phyloP scores from a whole-genome alignment of 352 stramenopile species.

The Phytophthora capsici region DNA sequence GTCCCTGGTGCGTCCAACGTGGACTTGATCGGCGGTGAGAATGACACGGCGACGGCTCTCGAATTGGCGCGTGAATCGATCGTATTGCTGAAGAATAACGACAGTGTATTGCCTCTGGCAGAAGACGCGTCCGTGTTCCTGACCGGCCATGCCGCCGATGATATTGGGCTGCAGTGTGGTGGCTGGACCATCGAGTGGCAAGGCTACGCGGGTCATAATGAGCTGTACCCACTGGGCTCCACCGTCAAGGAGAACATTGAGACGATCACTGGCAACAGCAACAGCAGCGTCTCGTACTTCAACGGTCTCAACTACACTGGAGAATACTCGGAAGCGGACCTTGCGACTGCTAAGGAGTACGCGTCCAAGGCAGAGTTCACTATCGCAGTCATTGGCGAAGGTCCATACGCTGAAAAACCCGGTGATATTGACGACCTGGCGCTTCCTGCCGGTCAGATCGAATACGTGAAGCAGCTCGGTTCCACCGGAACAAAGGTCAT shows the following conservation, averaged over 20 bases:
- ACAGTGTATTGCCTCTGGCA: conserved; percentile 12
- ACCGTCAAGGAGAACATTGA: conserved; percentile 18
- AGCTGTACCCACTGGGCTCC: conserved; percentile 46
- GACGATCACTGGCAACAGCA: background rate
- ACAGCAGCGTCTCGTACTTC: conserved; percentile 40
- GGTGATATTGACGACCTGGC: conserved; percentile 72
- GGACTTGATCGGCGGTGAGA: conserved; percentile 35
- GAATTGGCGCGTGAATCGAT: conserved; percentile 68
- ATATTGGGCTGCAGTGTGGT: conserved; percentile 64
- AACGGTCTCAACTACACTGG: conserved; percentile 52
- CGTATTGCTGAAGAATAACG: conserved; percentile 20
- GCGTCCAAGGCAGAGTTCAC: conserved; percentile 20
- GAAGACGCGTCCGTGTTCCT: conserved; percentile 17
- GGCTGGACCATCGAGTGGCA: conserved; percentile 85
- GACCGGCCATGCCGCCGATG: conserved; percentile 45
- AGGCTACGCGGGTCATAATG: conserved; percentile 49
- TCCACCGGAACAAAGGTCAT: conserved; percentile 69
- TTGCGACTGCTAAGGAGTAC: conserved; percentile 15
- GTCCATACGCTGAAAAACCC: conserved; percentile 54
- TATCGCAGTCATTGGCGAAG: conserved; percentile 38
- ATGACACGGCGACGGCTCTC: conserved; percentile 51
- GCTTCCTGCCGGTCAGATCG: conserved; percentile 39
- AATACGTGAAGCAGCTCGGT: conserved; percentile 63
- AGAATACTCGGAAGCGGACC: conserved; percentile 36
- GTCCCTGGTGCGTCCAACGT: conserved; percentile 47